A percentile compares a stretch with the other conserved stretches of the same genome.
These are phyloP conservation scores for Sphaerulina musiva DNA, from an alignment of 2,329 filamentous ascomycete genomes.

Conservation along the genomic window DNA sequence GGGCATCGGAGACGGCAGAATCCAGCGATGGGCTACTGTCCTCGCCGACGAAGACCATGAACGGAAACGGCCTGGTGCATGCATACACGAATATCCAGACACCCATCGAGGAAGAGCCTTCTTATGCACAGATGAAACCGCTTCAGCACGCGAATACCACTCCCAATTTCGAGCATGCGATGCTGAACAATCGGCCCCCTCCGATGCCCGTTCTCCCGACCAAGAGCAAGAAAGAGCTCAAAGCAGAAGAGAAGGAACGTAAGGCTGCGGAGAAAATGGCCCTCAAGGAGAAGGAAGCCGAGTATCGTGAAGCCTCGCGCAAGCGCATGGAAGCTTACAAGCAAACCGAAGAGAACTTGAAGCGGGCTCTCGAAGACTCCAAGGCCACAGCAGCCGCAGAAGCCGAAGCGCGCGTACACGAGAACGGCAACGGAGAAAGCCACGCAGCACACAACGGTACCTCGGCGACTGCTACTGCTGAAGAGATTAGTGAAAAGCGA, in stretches of 20 bases:
- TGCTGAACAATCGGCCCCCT: constrained; percentile 31
- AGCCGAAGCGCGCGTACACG: constrained; percentile 29
- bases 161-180: constrained; percentile 36
- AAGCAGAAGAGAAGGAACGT: constrained; percentile 52
- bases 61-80: constrained; percentile 29
- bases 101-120: constrained; percentile 10
- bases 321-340: constrained; percentile 51
- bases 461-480: constrained; percentile 18
- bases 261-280: constrained; percentile 54
- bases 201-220: constrained; percentile 47
- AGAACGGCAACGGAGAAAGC: constrained; percentile 20
- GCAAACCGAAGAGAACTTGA: constrained; percentile 57
- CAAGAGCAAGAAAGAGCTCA: constrained; percentile 62
- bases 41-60: constrained; percentile 21
- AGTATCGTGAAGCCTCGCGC: constrained; percentile 29
- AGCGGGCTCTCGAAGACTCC: constrained; percentile 59
- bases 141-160: constrained; percentile 63
- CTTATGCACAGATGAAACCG: constrained; percentile 42
- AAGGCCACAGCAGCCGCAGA: constrained; percentile 56
- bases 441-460: not conserved
- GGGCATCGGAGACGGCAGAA: constrained; percentile 34
- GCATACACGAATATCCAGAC: constrained; percentile 22
- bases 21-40: constrained; percentile 19
- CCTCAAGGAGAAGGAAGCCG: constrained; percentile 42
- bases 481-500: constrained; percentile 30